Conservation (phyloP, 805 yeast species). For the Lachancea quebecensis region DNA sequence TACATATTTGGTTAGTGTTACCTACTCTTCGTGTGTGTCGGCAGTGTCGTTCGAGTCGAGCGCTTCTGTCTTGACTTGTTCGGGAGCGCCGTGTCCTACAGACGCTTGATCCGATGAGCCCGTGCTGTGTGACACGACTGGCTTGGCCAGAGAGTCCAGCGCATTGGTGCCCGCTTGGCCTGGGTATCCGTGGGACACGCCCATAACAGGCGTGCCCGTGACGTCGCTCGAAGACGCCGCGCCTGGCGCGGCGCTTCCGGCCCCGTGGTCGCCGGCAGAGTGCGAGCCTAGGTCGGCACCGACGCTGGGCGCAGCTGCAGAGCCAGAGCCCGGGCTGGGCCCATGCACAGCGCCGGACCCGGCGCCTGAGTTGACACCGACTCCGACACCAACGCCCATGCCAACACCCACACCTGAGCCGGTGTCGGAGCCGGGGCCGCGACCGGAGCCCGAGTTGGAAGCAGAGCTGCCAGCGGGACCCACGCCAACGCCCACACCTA, state of each 20-base stretch:
- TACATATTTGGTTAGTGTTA: too few species aligned
- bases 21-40: neutral
- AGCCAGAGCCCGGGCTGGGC: too few species aligned
- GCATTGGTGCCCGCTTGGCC: neutral
- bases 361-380: too few species aligned
- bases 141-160: neutral
- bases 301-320: neutral
- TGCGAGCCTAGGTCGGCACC: neutral
- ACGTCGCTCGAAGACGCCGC: neutral
- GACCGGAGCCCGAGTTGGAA: neutral
- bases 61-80: neutral
- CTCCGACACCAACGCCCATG: neutral
- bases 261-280: neutral
- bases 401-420: neutral
- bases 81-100: neutral
- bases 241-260: neutral
- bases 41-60: neutral
- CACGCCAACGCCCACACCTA: neutral
- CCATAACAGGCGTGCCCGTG: neutral
- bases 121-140: neutral
- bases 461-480: neutral
- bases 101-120: neutral
- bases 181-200: neutral
- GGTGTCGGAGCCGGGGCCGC: neutral
- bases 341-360: neutral